Base-by-base conservation (phyloP, 148 eudicot species). In the Rhododendron ovatum region DNA sequence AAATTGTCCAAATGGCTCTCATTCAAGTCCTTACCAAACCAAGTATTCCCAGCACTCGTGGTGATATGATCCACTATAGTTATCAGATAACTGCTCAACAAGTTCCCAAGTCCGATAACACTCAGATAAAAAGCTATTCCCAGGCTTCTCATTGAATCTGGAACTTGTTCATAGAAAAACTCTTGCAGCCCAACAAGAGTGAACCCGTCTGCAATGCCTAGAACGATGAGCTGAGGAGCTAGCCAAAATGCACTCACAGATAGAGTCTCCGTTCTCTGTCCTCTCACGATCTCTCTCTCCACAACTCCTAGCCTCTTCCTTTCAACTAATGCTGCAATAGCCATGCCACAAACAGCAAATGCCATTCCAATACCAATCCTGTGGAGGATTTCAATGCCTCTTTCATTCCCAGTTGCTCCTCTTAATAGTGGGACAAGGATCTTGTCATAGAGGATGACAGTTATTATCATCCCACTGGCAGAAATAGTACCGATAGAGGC, bases 131-230 rank as follows among this genome's bases (percentile, higher is more conserved):
- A 35, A 37, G 84, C 79, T 37, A 86, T 86, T 7, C 84, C 84
- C 39, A 81, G 39, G 77, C 87, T 81, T 86, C 87, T 86, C 80
- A 80, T 86, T 50, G 87, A 48, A 55, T 86, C 84, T 14, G 87
- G 87, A 30, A 86, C 84, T 86, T 86, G 87, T 22, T 86, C 84
- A 24, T 81, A 86, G 50, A 86, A 86, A 51, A 28, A 69, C 77
- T 86, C 84, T 80, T 86, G 87, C 67, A 80, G 76, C 33, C 84
- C 84, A 67, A 86, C 87, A 12, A 86, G 84, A 33, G 87, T 80
- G 24, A 81, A 86, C 80, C 78, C 84, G n/a, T 86, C 87, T 80
- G 84, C 78, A 57, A 86, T 67, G 15, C 84, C 87, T 30, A 80
- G 22, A 48, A 86, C n/a, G 2, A 80, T 45, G 63, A 11, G 48